Evolutionary conservation across 164 flowering plant genomes (phyloP).

Genomic region (Magnolia kwangsiensis): DNA sequence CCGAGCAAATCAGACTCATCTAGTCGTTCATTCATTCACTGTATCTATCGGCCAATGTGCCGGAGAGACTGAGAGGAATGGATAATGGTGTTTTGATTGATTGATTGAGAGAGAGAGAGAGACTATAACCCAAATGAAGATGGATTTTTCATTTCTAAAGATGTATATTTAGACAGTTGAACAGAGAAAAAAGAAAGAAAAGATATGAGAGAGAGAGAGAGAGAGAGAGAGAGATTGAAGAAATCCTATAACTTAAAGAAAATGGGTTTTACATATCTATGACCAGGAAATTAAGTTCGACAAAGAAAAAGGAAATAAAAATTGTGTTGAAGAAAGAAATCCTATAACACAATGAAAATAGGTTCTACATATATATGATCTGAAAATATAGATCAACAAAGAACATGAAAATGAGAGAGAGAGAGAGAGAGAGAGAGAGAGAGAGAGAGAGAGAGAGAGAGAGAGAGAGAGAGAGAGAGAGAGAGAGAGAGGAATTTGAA

Average conservation of each 20-base stretch:
- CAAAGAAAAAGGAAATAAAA: neutral
- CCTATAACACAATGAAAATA: no score
- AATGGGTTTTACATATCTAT: no score
- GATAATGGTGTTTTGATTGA: no score
- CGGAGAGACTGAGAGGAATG: constrained; percentile 16
- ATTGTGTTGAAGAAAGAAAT: neutral
- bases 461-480: neutral
- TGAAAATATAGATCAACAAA: no score
- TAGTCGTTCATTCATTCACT: constrained; percentile 27
- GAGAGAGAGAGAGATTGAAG: no score
- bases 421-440: constrained; percentile 14
- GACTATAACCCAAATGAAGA: neutral
- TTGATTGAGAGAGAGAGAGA: neutral
- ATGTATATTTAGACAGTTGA: neutral
- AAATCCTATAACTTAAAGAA: no score
- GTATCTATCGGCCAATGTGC: constrained; percentile 41
- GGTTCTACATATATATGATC: no score
- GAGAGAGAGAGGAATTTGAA: no score
- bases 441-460: constrained; percentile 5
- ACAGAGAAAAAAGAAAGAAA: no score
- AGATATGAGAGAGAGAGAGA: neutral
- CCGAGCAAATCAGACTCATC: constrained; percentile 24
- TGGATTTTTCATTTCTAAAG: neutral
- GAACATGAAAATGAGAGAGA: neutral
- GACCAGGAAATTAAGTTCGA: neutral